Conservation (phyloP, 495 filamentous ascomycete species). For the Aeminium ludgeri region DNA sequence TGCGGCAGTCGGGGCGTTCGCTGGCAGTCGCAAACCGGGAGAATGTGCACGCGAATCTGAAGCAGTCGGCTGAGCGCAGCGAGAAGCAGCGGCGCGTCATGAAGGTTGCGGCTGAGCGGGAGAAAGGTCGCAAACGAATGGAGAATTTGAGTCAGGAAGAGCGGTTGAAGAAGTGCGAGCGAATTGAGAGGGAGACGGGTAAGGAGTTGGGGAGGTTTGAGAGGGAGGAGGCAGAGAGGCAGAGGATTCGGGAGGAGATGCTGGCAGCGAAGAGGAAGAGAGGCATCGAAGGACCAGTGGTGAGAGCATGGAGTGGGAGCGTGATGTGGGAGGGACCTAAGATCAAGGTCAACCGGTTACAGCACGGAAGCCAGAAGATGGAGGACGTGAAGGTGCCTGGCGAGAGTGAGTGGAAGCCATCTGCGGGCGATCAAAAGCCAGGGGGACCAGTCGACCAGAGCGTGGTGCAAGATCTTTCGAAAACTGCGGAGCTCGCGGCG, state of each 20-base stretch:
- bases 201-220: conserved; percentile 70
- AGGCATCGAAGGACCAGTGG: conserved; percentile 72
- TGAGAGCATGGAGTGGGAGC: conserved; percentile 84
- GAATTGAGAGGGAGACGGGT: conserved; percentile 65
- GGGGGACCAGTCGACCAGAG: no score
- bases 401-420: no score
- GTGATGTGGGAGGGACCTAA: conserved; percentile 62
- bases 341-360: conserved; percentile 35
- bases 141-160: conserved; percentile 72
- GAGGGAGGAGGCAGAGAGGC: conserved; percentile 78
- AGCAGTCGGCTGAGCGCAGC: conserved; percentile 65
- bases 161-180: conserved; percentile 64
- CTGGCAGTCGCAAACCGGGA: conserved; percentile 76
- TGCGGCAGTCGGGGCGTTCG: conserved; percentile 62
- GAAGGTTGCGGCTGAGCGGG: conserved; percentile 69
- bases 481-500: no score
- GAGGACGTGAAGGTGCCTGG: conserved; percentile 25
- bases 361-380: conserved; percentile 41
- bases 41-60: conserved; percentile 62
- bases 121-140: conserved; percentile 55
- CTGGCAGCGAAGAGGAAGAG: conserved; percentile 64
- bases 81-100: conserved; percentile 64
- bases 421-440: no score
- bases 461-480: no score
- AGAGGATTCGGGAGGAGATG: conserved; percentile 52